phyloP scores from a whole-genome alignment of 1,284 basidiomycete genomes.

The Irpex sp. region DNA sequence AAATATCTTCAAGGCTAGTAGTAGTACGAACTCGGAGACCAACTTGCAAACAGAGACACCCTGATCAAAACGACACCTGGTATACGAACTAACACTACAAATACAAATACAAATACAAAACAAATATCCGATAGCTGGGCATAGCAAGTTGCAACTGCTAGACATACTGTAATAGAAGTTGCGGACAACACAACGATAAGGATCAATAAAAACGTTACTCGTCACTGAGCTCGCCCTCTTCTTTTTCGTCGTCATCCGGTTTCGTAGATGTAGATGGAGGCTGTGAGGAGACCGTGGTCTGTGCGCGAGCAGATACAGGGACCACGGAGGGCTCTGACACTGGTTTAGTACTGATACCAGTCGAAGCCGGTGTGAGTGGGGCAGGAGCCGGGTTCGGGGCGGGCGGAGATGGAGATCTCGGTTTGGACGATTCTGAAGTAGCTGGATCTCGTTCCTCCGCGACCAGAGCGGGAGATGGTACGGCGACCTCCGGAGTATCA shows the following conservation, averaged over 20 bases:
- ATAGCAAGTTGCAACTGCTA: not conserved
- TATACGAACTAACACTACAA: not conserved
- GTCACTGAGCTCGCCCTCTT: constrained; percentile 45
- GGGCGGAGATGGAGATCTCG: constrained; percentile 2
- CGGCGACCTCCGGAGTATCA: not conserved
- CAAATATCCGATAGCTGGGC: not conserved
- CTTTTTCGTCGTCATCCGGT: constrained; percentile 29
- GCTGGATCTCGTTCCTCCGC: not conserved
- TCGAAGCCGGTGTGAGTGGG: not conserved
- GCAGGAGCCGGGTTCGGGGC: not conserved
- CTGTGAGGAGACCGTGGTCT: not conserved
- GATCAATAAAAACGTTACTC: constrained; percentile 16
- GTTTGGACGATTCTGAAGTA: not conserved
- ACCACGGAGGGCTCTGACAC: not conserved
- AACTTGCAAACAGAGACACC: not conserved
- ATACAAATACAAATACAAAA: not conserved
- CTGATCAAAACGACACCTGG: not conserved
- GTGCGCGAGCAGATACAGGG: not conserved
- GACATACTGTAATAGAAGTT: not conserved
- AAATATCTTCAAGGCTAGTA: too few species aligned
- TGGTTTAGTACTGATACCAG: not conserved
- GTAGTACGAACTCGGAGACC: too few species aligned
- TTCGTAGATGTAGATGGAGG: constrained; percentile 8
- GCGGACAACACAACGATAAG: not conserved
- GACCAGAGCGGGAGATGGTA: not conserved